Evolutionary conservation across 2,329 filamentous ascomycete genomes (phyloP).

Genomic region (Cercospora sesami): DNA sequence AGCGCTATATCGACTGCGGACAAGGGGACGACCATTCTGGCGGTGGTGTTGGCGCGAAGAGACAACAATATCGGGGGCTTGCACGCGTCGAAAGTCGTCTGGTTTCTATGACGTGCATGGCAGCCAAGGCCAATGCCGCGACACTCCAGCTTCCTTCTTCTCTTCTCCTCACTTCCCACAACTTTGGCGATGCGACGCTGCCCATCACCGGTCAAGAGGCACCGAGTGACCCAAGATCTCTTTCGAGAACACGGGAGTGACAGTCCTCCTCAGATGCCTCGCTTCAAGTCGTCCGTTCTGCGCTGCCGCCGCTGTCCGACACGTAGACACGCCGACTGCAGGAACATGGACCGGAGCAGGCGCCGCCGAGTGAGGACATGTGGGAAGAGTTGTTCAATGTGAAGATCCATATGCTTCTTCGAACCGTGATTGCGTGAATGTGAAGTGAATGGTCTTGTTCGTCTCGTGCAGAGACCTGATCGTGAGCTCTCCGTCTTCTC

Average conservation of each 20-base stretch:
- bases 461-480: neutral
- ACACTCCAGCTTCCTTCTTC: neutral
- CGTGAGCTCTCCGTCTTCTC: neutral
- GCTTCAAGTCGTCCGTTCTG: neutral
- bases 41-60: neutral
- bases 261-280: neutral
- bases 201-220: neutral
- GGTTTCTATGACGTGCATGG: neutral
- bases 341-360: neutral
- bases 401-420: neutral
- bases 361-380: neutral
- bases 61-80: neutral
- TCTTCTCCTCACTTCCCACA: neutral
- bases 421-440: neutral
- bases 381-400: neutral
- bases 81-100: neutral
- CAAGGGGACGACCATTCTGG: slow-evolving; percentile 5
- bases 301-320: neutral
- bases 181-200: neutral
- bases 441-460: neutral
- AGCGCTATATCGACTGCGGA: slow-evolving; percentile 42
- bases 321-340: neutral
- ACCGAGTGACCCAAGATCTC: neutral
- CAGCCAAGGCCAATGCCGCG: neutral
- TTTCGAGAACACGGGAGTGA: neutral